Base-by-base conservation (phyloP, 73 alveolate genomes). In the Uronychia setigera region DNA sequence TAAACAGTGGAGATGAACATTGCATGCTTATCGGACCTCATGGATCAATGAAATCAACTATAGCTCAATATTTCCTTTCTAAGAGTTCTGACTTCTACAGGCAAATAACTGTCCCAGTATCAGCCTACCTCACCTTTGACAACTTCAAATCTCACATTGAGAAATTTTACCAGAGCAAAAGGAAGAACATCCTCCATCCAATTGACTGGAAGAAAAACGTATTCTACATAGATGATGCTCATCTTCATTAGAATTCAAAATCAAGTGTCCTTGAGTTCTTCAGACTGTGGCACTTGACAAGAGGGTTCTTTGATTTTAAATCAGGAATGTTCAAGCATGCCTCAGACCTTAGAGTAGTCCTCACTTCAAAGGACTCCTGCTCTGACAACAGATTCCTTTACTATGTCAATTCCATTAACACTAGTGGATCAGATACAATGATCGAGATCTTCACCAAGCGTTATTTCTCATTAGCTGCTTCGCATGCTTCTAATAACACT, bases 181-280 rank as follows among this genome's bases (percentile, higher is more conserved):
- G 92, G 30, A 86, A 80, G 81, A 86, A 86, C 58, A 26, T 77
- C 74, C 58, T 86, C n/a, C 79, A 78, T 9, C 83, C 87, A 25
- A 33, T 27, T n/a, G 87, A 78, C 57, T 31, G 79, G 79, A 59
- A 58, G 27, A 46, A 86, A 32, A 35, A 32, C 27, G 77, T 81
- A 0, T 67, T 91, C 32, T n/a, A 86, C 57, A 86, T 91, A 0
- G 96, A 91, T 58, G 96, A 91, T 58, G 28, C 84, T 1, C 93
- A 86, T 58, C 84, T 91, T 1, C 87, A 85, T 29, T 29, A 78
- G 31, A 91, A 91, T 83, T 35, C 84, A 26, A 86, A 77, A 0
- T 29, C 46, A 19, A 89, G 86, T 77, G 32, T 81, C 0, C 75
- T 91, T 9, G 96, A 91, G 60, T 91, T 85, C 81, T 26, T 91